A percentile compares a stretch with the other conserved stretches of the same genome.
Conservation (phyloP, 306 rosid genomes). For the Hippophae gyantsensis region DNA sequence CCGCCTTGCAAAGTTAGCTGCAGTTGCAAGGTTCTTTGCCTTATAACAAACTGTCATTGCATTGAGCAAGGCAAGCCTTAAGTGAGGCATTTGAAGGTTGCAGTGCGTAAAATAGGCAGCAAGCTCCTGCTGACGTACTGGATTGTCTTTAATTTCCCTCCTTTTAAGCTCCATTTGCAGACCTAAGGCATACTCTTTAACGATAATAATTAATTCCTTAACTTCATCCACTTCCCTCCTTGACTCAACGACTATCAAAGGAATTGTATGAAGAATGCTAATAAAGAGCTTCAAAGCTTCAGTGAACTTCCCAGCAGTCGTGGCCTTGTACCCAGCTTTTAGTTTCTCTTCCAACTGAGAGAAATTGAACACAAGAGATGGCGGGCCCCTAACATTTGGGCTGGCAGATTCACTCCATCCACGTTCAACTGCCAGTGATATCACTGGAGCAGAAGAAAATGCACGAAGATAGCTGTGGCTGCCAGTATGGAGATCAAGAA, state of each 20-base stretch:
- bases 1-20: conserved; percentile 80
- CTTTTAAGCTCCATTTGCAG: conserved; percentile 72
- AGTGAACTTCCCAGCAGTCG: conserved; percentile 65
- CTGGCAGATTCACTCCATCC: conserved; percentile 78
- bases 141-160: conserved; percentile 57
- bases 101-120: conserved; percentile 92
- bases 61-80: conserved; percentile 67
- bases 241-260: conserved; percentile 68
- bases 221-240: conserved; percentile 92
- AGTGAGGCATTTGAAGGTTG: conserved; percentile 72
- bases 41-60: conserved; percentile 80
- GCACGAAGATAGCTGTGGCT: conserved; percentile 65
- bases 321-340: conserved; percentile 70
- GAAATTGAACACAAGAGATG: conserved; percentile 55
- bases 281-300: conserved; percentile 51
- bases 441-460: conserved; percentile 61
- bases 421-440: conserved; percentile 61
- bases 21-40: conserved; percentile 65
- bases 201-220: conserved; percentile 64
- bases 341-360: conserved; percentile 74
- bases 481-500: conserved; percentile 56
- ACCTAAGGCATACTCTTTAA: conserved; percentile 70
- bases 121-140: conserved; percentile 72
- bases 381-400: conserved; percentile 72
- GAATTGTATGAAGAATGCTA: conserved; percentile 62